Base-by-base conservation (phyloP, 352 stramenopile species). In the Bremia lactucae region DNA sequence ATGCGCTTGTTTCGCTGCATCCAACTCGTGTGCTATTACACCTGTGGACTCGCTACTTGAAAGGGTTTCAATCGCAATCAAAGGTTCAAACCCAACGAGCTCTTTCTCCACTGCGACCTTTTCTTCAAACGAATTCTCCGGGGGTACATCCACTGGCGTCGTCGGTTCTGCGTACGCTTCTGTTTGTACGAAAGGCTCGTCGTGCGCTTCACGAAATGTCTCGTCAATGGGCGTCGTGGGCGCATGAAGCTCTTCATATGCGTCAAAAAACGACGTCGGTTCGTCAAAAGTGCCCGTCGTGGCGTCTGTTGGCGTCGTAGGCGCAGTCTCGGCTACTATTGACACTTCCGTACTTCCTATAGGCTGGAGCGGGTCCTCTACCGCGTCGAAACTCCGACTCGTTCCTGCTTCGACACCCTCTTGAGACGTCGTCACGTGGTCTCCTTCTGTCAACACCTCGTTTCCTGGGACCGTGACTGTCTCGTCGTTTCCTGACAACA, bases 81-180 rank as follows among this genome's bases (percentile, higher is more conserved):
- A n/a, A n/a, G n/a, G n/a, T n/a, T n/a, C n/a, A n/a, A n/a, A n/a
- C n/a, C n/a, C n/a, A n/a, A n/a, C n/a, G n/a, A 43, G 26, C 22
- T 50, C 26, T 21, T 28, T 34, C 6, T 52, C 41, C 11, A 33
- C 13, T n/a, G 14, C 35, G 36, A n/a, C 15, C 10, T 55, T 29
- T 3, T 59, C 54, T 20, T 41, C 24, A 29, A 55, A 55, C 22
- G 3, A 44, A 13, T 46, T 34, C 20, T 60, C 55, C 14, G 21
- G 19, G 28, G 43, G 44, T n/a, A 43, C 28, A 18, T 54, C 47
- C 6, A 57, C 37, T 38, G 23, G 52, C 22, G 42, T 52, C 14
- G 23, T 52, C 0, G 46, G 41, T 26, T 56, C 23, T 26, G n/a
- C 6, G 15, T 31, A 4, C 4, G 15, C 23, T 14, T 45, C 45